A percentile compares a stretch with the other conserved stretches of the same genome.
These are phyloP conservation scores for sunflower (Helianthus annuus) DNA, from an alignment of 129 eudicot species.

Conservation along the genomic window HanXRQr2.0-SUNRISE NC_035435.2:115870516-115871015, in stretches of 20 bases:
- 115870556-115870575: background rate
- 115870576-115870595: background rate
- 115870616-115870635: background rate
- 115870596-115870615: background rate
- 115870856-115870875: too few relatives aligned
- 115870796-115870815: too few relatives aligned
- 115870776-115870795: background rate
- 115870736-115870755: too few relatives aligned
- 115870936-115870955: background rate
- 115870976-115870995: background rate
- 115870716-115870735: too few relatives aligned
- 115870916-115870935: background rate
- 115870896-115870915: background rate
- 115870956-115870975: background rate
- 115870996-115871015: constrained; percentile 1
- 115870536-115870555: background rate
- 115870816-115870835: too few relatives aligned
- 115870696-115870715: background rate
- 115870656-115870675: too few relatives aligned
- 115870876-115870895: background rate
- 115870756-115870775: background rate
- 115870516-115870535: background rate
- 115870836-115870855: too few relatives aligned
- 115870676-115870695: background rate
- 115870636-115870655: background rate